Evolutionary conservation across 192 early-diverging fungal genomes (phyloP), one percentile per base, ranked within the genome.

Genomic region (Coemansia sp.): DNA sequence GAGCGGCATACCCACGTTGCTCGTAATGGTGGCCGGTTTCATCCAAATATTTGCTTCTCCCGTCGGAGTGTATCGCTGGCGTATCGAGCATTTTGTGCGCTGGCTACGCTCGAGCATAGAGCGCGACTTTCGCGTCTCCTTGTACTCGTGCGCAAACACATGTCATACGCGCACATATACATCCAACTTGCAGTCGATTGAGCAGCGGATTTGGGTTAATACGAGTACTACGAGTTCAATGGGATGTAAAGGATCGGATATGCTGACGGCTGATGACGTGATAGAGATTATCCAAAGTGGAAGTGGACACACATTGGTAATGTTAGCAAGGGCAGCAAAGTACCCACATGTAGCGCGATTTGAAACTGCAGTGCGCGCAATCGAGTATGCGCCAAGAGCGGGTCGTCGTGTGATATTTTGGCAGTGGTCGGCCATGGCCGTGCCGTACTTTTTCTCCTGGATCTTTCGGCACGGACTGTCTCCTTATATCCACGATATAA

Each of bases 21-120:
- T 59, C 0, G 64, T 49, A 5, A 21, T 64, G 14, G 15, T 69
- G 3, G 59, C 40, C 0, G 68, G 53, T 11, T 44, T 75, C 6
- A 50, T 70, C 20, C 74, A 75, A 28, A 52, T 66, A 36, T 26
- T 65, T 38, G 63, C 66, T 5, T 56, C 58, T n/a, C 73, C 73
- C 0, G 23, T 65, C 17, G 34, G 58, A 2, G 36, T 69, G 36
- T 37, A 37, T 8, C 47, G 34, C 22, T 17, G 21, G 10, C 36
- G 59, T 6, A 46, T 75, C 47, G n/a, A 57, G 15, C 28, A 21
- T 5, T 71, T 64, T 21, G 55, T 71, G 0, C 42, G 57, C 38
- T 70, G 74, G 68, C 64, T 75, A 0, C 25, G 40, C 3, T 2
- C 11, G 19, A 37, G 26, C 11, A 57, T 76, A 1, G 64, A 67